These are phyloP conservation scores for Aspergillus sp. DNA, from an alignment of 2,329 filamentous ascomycete species.

Conservation along the genomic window DNA sequence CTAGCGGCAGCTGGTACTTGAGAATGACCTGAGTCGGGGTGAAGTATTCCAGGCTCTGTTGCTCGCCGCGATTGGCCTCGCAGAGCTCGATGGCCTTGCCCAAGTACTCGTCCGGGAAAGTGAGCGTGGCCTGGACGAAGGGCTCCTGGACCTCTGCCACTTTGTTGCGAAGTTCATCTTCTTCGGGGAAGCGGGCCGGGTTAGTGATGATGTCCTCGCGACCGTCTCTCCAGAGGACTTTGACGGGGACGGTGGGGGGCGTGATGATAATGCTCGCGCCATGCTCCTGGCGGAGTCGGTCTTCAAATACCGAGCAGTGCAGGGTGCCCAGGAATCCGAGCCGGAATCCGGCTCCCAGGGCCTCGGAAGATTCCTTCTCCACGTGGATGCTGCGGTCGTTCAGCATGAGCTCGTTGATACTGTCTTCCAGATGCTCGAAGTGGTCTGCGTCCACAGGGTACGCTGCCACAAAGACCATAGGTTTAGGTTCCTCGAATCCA, in stretches of 20 bases:
- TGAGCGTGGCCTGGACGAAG: slow-evolving; percentile 75
- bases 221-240: slow-evolving; percentile 71
- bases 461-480: slow-evolving; percentile 97
- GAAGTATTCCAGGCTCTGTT: slow-evolving; percentile 84
- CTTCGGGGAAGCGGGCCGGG: slow-evolving; percentile 79
- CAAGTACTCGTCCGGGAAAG: slow-evolving; percentile 86
- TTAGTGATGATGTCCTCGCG: slow-evolving; percentile 72
- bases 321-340: slow-evolving; percentile 92
- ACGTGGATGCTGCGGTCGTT: slow-evolving; percentile 94
- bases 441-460: slow-evolving; percentile 89
- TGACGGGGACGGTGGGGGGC: slow-evolving; percentile 87
- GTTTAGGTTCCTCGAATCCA: slow-evolving; percentile 93
- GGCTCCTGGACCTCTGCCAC: slow-evolving; percentile 60
- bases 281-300: slow-evolving; percentile 87
- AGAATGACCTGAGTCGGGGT: slow-evolving; percentile 87
- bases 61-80: slow-evolving; percentile 77
- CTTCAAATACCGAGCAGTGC: slow-evolving; percentile 98
- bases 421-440: slow-evolving; percentile 80
- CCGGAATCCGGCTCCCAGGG: slow-evolving; percentile 86
- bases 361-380: slow-evolving; percentile 89
- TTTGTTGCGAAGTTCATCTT: slow-evolving; percentile 47
- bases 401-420: slow-evolving; percentile 83
- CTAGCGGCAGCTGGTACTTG: slow-evolving; percentile 80
- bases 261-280: slow-evolving; percentile 94
- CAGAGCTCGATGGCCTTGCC: slow-evolving; percentile 93